A percentile compares a stretch with the other conserved stretches of the same genome.
These are phyloP conservation scores for Erysimum cheiranthoides DNA, from an alignment of 345 rosid genomes.

Conservation along the genomic window DNA sequence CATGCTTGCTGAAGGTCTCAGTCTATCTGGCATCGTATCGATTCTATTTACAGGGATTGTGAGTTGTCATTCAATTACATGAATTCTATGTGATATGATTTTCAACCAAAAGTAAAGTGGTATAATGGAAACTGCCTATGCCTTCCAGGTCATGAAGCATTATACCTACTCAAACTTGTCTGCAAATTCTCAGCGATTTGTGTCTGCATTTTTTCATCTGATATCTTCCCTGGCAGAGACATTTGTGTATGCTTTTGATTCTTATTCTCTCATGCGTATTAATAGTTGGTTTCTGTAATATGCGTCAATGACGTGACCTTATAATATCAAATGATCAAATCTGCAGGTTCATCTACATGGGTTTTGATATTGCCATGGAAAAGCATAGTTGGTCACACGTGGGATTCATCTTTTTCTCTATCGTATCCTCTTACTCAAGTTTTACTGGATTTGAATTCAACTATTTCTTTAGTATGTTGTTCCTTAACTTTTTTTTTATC, in stretches of 20 bases:
- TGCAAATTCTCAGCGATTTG: conserved; percentile 89
- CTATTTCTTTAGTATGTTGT: conserved; percentile 31
- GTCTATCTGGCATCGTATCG: conserved; percentile 98
- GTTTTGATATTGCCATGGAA: conserved; percentile 98
- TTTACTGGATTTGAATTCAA: not conserved
- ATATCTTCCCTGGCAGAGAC: conserved; percentile 99
- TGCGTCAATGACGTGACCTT: conserved; percentile 24
- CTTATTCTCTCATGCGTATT: conserved; percentile 5
- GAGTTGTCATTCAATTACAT: conserved; percentile 46
- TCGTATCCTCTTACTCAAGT: conserved; percentile 75
- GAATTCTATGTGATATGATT: conserved; percentile 6
- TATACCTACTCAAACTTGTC: conserved; percentile 94
- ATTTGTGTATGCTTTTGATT: conserved; percentile 64
- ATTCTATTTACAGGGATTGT: conserved; percentile 97
- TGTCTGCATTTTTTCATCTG: conserved; percentile 88
- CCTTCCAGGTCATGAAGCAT: conserved; percentile 81
- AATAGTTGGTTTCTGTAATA: conserved; percentile 24
- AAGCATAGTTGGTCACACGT: conserved; percentile 98
- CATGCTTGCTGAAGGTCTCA: conserved; percentile 99
- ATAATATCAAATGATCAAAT: conserved; percentile 40
- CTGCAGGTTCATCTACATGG: conserved; percentile 97
- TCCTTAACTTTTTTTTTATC: conserved; percentile 56
- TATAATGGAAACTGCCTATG: conserved; percentile 5
- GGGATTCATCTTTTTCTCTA: conserved; percentile 94
- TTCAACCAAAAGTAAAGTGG: conserved; percentile 23